Evolutionary conservation across 306 rosid genomes (phyloP), one percentile per base, ranked within the genome.

Genomic region (Neltuma alba): DNA sequence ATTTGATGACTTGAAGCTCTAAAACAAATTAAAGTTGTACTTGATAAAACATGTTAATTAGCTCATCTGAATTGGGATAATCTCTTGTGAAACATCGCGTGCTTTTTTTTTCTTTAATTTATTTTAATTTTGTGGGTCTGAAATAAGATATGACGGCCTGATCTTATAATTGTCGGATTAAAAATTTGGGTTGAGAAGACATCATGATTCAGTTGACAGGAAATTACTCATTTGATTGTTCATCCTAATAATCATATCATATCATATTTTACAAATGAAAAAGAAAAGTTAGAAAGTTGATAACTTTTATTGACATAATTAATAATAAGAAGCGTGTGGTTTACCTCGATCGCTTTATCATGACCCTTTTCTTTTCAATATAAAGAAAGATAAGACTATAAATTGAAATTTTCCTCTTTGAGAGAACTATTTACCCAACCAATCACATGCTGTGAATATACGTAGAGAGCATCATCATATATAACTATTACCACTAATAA

Each of bases 361-460:
- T 74, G 28, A 4, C 61, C 69, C 88, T 78, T 77, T 57, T 37
- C 0, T 7, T 37, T 52, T 13, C 2, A 0, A 81, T 9, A 68
- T 23, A 33, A 73, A 74, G 82, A 68, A 28, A 62, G 41, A 16
- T 61, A 78, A 20, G 27, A 7, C 74, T 74, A 18, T 33, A 10
- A 61, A 79, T 77, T 74, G 47, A 40, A 78, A 47, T 45, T 78
- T 76, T 58, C 34, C 30, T 69, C 40, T 7, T 1, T 9, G 30
- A 25, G 31, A 10, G 5, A 0, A 9, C 14, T 54, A 2, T 79
- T 79, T 78, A 70, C 84, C 83, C 30, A 85, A 82, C 86, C 2
- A 57, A 75, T 75, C 12, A 15, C 4, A 21, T 3, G 14, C 1
- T n/a, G 28, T 50, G 10, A 9, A 5, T 18, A 7, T 2, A 6